These are phyloP conservation scores for Raphanus raphanistrum DNA, from an alignment of 345 rosid species.

Conservation along the genomic window DNA sequence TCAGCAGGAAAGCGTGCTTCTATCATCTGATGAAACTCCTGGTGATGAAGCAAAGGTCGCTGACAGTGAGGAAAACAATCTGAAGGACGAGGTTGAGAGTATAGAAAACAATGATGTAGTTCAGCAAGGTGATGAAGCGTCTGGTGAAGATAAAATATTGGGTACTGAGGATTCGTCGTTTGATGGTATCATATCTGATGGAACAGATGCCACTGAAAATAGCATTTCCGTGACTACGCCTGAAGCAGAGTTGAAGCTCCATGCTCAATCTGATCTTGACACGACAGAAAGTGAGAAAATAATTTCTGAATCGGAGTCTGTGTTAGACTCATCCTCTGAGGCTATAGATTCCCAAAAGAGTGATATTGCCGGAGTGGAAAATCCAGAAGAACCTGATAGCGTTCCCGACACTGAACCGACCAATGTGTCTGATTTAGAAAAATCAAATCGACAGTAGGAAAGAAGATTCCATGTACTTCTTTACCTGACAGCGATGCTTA, in stretches of 20 bases:
- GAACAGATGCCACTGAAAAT: constrained; percentile 31
- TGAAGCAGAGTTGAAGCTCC: constrained; percentile 41
- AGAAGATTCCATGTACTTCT: constrained; percentile 34
- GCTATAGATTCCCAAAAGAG: constrained; percentile 41
- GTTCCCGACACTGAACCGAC: constrained; percentile 35
- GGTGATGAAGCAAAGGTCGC: constrained; percentile 39
- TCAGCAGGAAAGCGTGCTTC: constrained; percentile 54
- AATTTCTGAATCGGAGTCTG: constrained; percentile 34
- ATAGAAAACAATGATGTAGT: constrained; percentile 41
- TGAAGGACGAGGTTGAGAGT: constrained; percentile 34
- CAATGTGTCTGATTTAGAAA: constrained; percentile 33
- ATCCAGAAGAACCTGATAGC: constrained; percentile 40
- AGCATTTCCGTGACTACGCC: constrained; percentile 37
- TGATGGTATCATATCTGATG: constrained; percentile 36
- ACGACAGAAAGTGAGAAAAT: constrained; percentile 17
- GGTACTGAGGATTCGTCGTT: constrained; percentile 30
- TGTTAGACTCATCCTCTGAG: constrained; percentile 42
- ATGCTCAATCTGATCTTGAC: constrained; percentile 37
- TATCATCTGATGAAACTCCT: constrained; percentile 41
- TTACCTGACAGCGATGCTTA: constrained; percentile 32
- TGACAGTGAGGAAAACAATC: constrained; percentile 35
- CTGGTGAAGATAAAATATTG: constrained; percentile 38
- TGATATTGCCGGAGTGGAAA: constrained; percentile 31
- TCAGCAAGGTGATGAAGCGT: constrained; percentile 39
- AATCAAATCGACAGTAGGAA: constrained; percentile 31